Conservation (phyloP, 805 yeast genomes). For the Millerozyma miso region DNA sequence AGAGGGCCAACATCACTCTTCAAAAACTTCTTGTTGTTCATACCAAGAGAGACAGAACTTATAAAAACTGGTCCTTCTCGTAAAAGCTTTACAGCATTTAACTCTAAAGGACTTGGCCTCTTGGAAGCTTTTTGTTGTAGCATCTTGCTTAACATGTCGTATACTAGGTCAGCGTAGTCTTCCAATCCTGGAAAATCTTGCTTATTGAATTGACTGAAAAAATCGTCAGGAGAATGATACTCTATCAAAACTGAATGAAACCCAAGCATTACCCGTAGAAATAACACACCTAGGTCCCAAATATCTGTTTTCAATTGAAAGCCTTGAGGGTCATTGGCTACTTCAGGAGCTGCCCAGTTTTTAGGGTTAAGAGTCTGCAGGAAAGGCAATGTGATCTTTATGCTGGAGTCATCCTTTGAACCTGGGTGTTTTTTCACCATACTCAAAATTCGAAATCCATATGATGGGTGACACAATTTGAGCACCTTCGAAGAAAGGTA, state of each 20-base stretch:
- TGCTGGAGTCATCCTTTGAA: slow-evolving; percentile 11
- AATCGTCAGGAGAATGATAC: slow-evolving; percentile 45
- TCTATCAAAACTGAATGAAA: slow-evolving; percentile 61
- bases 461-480: slow-evolving; percentile 58
- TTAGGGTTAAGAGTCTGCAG: slow-evolving; percentile 17
- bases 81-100: slow-evolving; percentile 77
- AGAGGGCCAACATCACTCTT: slow-evolving; percentile 1
- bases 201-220: slow-evolving; percentile 19
- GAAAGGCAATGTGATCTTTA: not conserved
- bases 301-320: slow-evolving; percentile 83
- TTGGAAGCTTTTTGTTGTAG: slow-evolving; percentile 62
- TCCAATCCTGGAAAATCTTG: slow-evolving; percentile 50
- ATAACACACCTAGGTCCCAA: slow-evolving; percentile 85
- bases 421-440: slow-evolving; percentile 21
- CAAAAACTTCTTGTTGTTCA: not conserved
- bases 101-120: slow-evolving; percentile 79
- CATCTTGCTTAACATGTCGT: slow-evolving; percentile 63
- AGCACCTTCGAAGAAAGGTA: slow-evolving; percentile 50
- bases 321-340: slow-evolving; percentile 30
- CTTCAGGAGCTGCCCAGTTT: slow-evolving; percentile 82
- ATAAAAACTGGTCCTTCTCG: slow-evolving; percentile 58
- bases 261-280: slow-evolving; percentile 39
- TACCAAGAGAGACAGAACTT: not conserved
- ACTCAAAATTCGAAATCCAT: slow-evolving; percentile 27
- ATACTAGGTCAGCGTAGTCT: slow-evolving; percentile 62